Conservation (phyloP, 106 monocot species). For the Amphibolis antarctica region DNA sequence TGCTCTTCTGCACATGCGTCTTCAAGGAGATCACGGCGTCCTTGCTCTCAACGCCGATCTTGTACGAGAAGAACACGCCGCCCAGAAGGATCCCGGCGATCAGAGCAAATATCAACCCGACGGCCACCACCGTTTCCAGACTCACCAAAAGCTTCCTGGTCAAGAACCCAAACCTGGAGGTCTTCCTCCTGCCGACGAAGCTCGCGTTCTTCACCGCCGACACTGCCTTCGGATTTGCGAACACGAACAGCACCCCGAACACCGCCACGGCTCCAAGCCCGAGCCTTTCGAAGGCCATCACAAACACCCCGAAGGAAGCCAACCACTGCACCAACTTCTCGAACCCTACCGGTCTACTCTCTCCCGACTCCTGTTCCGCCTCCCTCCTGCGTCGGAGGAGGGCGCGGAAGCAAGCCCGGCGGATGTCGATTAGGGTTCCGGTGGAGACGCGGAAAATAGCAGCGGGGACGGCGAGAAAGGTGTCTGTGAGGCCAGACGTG, state of each 20-base stretch:
- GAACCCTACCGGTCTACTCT: constrained; percentile 3
- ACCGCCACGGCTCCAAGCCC: constrained; percentile 11
- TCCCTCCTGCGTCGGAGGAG: constrained; percentile 1
- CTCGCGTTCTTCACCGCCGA: constrained; percentile 2
- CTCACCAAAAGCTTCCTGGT: constrained; percentile 17
- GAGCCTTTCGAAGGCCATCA: constrained; percentile 18
- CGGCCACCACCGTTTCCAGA: constrained; percentile 27
- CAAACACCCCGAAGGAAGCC: constrained; percentile 19
- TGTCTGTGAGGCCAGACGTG: constrained; percentile 29
- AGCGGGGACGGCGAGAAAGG: constrained; percentile 53
- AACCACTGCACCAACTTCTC: constrained; percentile 18
- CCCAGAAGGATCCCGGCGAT: constrained; percentile 17
- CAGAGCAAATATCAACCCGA: constrained; percentile 24
- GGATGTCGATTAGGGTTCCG: constrained; percentile 43
- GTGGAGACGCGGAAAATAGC: constrained; percentile 41
- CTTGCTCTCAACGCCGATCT: constrained; percentile 34
- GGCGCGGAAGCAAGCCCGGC: constrained; percentile 1
- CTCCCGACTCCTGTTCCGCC: neutral
- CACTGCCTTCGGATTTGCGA: constrained; percentile 8
- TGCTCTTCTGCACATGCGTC: constrained; percentile 27
- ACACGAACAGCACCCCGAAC: constrained; percentile 7
- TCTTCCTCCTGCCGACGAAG: neutral
- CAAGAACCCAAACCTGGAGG: constrained; percentile 6
- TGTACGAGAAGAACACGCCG: constrained; percentile 35
- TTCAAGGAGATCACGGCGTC: constrained; percentile 31